phyloP scores from a whole-genome alignment of 2,329 filamentous ascomycete genomes.

The Helicocarpus griseus region DNA sequence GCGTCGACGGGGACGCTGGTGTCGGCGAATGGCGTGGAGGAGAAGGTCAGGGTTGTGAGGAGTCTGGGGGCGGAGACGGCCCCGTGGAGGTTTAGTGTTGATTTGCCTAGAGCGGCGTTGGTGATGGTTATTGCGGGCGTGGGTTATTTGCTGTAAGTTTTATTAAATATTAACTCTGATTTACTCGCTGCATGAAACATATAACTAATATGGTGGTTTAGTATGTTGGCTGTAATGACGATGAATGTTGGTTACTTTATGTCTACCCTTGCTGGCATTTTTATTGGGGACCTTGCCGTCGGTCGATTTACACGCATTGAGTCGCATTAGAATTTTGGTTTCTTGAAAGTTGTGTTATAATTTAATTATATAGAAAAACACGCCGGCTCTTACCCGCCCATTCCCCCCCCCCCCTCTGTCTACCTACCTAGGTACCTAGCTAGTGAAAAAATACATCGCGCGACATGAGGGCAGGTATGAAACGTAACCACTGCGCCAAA shows the following conservation, averaged over 20 bases:
- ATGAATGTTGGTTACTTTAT: slow-evolving; percentile 79
- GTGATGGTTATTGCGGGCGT: slow-evolving; percentile 66
- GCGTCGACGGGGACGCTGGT: slow-evolving; percentile 56
- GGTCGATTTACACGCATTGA: slow-evolving; percentile 54
- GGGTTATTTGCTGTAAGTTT: slow-evolving; percentile 73
- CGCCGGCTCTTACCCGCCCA: too few species aligned
- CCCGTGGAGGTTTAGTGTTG: slow-evolving; percentile 75
- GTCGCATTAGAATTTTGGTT: slow-evolving; percentile 35
- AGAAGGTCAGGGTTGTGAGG: slow-evolving; percentile 65
- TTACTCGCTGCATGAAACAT: too few species aligned
- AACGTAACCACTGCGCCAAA: too few species aligned
- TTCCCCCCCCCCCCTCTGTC: too few species aligned
- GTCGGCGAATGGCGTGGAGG: slow-evolving; percentile 69
- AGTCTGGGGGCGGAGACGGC: slow-evolving; percentile 36
- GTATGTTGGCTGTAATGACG: slow-evolving; percentile 89
- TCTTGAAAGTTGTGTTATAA: too few species aligned
- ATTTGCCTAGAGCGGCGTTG: slow-evolving; percentile 61
- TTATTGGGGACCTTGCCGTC: slow-evolving; percentile 74
- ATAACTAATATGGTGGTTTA: background rate
- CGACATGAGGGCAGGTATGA: too few species aligned
- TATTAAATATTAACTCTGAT: too few species aligned
- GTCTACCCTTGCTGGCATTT: slow-evolving; percentile 66
- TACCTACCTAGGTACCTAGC: too few species aligned
- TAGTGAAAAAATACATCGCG: too few species aligned
- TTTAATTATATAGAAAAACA: too few species aligned